phyloP scores from a whole-genome alignment of 257 asterid species.

The Avicennia marina region DNA sequence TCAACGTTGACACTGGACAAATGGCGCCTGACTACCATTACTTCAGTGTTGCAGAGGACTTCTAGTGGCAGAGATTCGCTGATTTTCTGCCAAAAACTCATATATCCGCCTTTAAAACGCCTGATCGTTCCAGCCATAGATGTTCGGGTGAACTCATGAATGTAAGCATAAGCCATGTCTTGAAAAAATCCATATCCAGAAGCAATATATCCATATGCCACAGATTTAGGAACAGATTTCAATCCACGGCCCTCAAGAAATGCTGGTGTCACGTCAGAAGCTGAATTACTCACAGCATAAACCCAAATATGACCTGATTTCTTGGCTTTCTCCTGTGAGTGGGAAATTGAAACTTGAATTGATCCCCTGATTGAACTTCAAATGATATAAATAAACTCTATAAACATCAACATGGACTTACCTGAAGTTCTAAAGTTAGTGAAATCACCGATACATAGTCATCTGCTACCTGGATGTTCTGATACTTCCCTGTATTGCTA shows the following conservation, averaged over 20 bases:
- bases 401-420: slow-evolving; percentile 15
- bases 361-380: neutral
- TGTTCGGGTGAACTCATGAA: slow-evolving; percentile 74
- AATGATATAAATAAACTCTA: neutral
- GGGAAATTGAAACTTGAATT: neutral
- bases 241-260: slow-evolving; percentile 61
- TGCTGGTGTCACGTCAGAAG: slow-evolving; percentile 54
- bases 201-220: slow-evolving; percentile 77
- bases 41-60: slow-evolving; percentile 65
- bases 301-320: slow-evolving; percentile 64
- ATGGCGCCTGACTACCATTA: slow-evolving; percentile 43
- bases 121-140: slow-evolving; percentile 89
- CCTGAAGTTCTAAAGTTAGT: slow-evolving; percentile 78
- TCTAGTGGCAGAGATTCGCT: slow-evolving; percentile 45
- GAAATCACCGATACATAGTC: slow-evolving; percentile 75
- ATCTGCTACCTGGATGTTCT: slow-evolving; percentile 68
- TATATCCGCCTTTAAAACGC: slow-evolving; percentile 77
- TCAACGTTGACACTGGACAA: slow-evolving; percentile 26
- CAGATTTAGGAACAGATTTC: slow-evolving; percentile 65
- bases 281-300: slow-evolving; percentile 53
- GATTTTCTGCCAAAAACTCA: slow-evolving; percentile 62
- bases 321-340: slow-evolving; percentile 64
- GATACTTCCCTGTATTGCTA: slow-evolving; percentile 57
- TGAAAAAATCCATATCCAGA: slow-evolving; percentile 83
- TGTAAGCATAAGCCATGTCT: slow-evolving; percentile 78